These are phyloP conservation scores for Triticum dicoccoides DNA, from an alignment of 176 grass and related monocot genomes.

Conservation along the genomic window DNA sequence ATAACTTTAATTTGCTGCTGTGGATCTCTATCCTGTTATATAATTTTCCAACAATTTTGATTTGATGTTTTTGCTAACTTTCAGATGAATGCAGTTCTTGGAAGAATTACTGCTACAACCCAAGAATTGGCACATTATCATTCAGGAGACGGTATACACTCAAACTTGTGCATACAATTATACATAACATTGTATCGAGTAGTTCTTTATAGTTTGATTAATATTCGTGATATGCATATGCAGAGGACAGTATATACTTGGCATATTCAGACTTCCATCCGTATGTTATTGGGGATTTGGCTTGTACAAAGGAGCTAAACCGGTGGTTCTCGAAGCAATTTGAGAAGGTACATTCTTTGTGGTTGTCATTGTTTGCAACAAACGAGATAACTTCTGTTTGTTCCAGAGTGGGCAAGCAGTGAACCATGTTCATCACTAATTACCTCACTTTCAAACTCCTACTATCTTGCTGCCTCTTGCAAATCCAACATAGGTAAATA, in stretches of 20 bases:
- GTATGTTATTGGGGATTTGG: constrained; percentile 78
- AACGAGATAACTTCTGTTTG: constrained; percentile 7
- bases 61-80: constrained; percentile 47
- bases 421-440: background rate
- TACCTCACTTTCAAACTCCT: background rate
- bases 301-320: constrained; percentile 84
- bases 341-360: constrained; percentile 62
- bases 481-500: background rate
- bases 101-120: constrained; percentile 83
- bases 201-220: background rate
- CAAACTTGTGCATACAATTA: constrained; percentile 20
- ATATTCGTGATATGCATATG: constrained; percentile 46
- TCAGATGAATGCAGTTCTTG: constrained; percentile 97
- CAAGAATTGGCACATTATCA: constrained; percentile 96
- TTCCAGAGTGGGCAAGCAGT: background rate
- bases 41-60: constrained; percentile 18
- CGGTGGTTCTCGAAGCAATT: constrained; percentile 96
- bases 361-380: constrained; percentile 5
- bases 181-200: background rate
- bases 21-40: constrained; percentile 1
- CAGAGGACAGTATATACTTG: constrained; percentile 92
- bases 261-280: constrained; percentile 89
- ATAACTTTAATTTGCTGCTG: background rate
- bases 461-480: background rate
- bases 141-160: constrained; percentile 73